Base-by-base conservation (phyloP, 768 basidiomycete species). In the Russula vinacea region DNA sequence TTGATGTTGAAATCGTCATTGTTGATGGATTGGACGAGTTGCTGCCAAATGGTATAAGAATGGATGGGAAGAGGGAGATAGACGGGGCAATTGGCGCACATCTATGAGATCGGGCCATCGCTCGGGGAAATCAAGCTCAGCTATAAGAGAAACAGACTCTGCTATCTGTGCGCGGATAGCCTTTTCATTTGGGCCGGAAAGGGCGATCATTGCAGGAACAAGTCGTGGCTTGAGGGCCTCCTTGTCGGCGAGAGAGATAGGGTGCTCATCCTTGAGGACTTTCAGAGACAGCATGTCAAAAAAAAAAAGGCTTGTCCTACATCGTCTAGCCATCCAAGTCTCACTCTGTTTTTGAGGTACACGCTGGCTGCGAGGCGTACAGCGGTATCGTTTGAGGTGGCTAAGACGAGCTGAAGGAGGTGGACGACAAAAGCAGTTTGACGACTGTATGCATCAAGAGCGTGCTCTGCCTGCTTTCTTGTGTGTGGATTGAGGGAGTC, bases 261-360 rank as follows among this genome's bases (percentile, higher is more conserved):
- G 89, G 66, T 83, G 80, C 49, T 86, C 88, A 72, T 92, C 90
- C 87, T 90, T 58, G 16, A 47, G 58, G 24, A 37, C 50, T 22
- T 50, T 17, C 19, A 32, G 49, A 62, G 42, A 47, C 39, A 65
- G 24, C 57, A 42, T n/a, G 33, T 57, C 11, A 35, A 60, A 56
- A 54, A 56, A 55, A 29, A 14, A 61, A 26, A 5, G 29, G 29
- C 29, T 16, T 22, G 17, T 49, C 8, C 32, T 51, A 92, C 94
- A 80, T 94, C 92, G 49, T 87, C 88, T 10, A 59, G 7, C 94
- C 95, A 98, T 77, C 88, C 82, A 32, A 84, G 79, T 74, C 90
- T 94, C 63, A 94, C 83, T 51, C 88, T 81, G 73, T 98, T 97
- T 79, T 98, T 98, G 68, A 97, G 86, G 76, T 90, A 94, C 39